Evolutionary conservation across 805 yeast genomes (phyloP).

Genomic region (Hanseniaspora valbyensis): DNA sequence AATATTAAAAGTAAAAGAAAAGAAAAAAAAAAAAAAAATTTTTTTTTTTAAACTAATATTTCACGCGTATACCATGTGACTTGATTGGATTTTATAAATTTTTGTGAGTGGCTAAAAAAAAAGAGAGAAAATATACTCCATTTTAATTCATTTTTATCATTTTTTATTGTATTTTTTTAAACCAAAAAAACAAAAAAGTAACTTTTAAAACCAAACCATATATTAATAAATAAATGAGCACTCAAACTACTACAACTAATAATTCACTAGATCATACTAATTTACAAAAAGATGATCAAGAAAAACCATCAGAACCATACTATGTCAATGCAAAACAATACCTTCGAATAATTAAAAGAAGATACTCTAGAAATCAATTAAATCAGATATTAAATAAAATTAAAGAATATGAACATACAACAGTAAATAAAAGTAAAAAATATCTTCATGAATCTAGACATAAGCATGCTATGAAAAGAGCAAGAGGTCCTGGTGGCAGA

Average conservation of each 20-base stretch:
- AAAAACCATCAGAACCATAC: not conserved
- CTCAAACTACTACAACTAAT: no score
- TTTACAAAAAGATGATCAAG: not conserved
- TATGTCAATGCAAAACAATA: constrained; percentile 97
- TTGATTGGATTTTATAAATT: not conserved
- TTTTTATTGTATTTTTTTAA: no score
- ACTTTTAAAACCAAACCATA: no score
- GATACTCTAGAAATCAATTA: constrained; percentile 84
- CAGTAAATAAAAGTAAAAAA: constrained; percentile 71
- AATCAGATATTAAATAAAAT: constrained; percentile 64
- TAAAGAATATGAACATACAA: constrained; percentile 22
- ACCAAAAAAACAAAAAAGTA: no score
- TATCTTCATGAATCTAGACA: constrained; percentile 94
- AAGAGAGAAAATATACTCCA: no score
- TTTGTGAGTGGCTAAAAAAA: not conserved
- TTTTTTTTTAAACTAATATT: no score
- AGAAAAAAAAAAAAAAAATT: no score
- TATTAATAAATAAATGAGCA: not conserved
- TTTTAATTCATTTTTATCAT: no score
- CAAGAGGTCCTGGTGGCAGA: constrained; percentile 97
- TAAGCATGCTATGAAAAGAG: constrained; percentile 98
- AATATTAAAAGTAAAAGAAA: no score
- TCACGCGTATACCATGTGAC: not conserved
- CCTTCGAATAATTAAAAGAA: constrained; percentile 82
- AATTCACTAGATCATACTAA: not conserved